Evolutionary conservation across 495 filamentous ascomycete genomes (phyloP).

Genomic region (Glarea lozoyensis): DNA sequence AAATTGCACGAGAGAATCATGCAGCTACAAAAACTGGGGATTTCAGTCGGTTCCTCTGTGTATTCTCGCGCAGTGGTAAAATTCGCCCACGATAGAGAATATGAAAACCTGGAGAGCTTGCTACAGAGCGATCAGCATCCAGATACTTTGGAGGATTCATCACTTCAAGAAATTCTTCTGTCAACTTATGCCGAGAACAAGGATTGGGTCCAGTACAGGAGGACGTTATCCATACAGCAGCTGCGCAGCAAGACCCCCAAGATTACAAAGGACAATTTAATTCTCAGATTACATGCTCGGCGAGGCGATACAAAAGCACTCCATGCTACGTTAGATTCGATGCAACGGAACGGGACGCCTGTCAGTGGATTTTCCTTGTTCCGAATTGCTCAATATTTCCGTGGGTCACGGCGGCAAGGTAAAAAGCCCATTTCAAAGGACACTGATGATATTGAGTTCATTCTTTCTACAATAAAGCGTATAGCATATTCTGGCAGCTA

Average conservation of each 20-base stretch:
- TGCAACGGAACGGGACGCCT: constrained; percentile 15
- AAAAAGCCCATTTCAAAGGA: neutral
- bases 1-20: constrained; percentile 46
- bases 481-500: constrained; percentile 24
- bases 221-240: constrained; percentile 37
- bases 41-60: constrained; percentile 47
- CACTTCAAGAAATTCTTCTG: constrained; percentile 49
- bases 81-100: constrained; percentile 45
- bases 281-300: constrained; percentile 27
- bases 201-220: constrained; percentile 40
- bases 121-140: constrained; percentile 67
- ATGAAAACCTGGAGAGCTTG: constrained; percentile 48
- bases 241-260: constrained; percentile 7
- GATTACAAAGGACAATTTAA: constrained; percentile 26
- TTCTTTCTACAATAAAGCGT: constrained; percentile 25
- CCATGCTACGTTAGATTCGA: constrained; percentile 17
- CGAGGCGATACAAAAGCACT: constrained; percentile 13
- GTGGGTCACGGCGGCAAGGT: constrained; percentile 7
- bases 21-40: constrained; percentile 45
- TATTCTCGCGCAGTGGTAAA: constrained; percentile 51
- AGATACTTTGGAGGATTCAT: constrained; percentile 56
- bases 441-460: constrained; percentile 15
- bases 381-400: constrained; percentile 5
- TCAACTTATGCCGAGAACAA: constrained; percentile 35
- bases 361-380: constrained; percentile 8